Base-by-base conservation (phyloP, 768 basidiomycete genomes). In the Tylopilus vinaceipallidus region DNA sequence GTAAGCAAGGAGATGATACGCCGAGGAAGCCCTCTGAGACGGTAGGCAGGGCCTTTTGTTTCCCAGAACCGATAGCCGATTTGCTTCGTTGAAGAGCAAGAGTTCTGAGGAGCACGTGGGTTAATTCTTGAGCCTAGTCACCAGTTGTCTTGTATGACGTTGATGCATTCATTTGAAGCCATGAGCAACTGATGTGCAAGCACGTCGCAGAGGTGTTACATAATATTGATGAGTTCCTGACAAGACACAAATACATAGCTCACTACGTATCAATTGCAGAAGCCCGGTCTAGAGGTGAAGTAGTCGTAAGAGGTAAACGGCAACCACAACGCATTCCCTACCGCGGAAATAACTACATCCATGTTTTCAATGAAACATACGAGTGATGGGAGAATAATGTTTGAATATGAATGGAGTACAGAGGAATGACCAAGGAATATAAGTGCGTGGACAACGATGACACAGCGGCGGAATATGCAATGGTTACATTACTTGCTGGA, bases 381-480 rank as follows among this genome's bases (percentile, higher is more conserved):
- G 52, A 52, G 45, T 38, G 29, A 27, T 33, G 26, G 24, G 52
- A 37, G 45, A 48, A 43, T 14, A 13, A 46, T 23, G 36, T 48
- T 37, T 53, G 32, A 22, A 35, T 54, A 44, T 30, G 42, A 54
- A 37, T 37, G 34, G 49, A 32, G 40, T 49, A 52, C 44, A 57
- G 44, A 22, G 45, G 53, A 24, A 37, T 29, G 48, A 53, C 53
- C 50, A 45, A 36, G 38, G 45, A 43, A 50, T 41, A 54, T 57
- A 50, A 57, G 34, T 64, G 58, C 57, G 52, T 26, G 30, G 54
- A 55, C 22, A 53, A 58, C 53, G 59, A 54, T 45, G 35, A 58
- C 54, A 57, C 52, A 29, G 57, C 50, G 58, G 42, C 35, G 54
- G 42, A 57, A 60, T 52, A 53, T 62, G 57, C 55, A 39, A 56